Evolutionary conservation across 805 yeast genomes (phyloP).

Genomic region (Cyberlindnera misumaiensis): DNA sequence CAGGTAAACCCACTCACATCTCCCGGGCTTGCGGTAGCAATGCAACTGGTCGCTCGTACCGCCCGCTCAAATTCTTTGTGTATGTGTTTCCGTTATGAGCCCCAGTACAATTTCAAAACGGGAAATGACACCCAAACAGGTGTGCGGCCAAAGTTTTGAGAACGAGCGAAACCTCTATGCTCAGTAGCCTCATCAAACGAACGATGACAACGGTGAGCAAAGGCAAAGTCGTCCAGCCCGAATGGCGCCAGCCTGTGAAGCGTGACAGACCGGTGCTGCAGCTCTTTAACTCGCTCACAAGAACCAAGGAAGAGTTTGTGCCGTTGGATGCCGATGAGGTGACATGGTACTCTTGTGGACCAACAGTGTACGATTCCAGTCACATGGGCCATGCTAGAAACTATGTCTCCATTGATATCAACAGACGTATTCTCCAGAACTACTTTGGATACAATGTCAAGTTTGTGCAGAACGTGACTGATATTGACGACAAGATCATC

Average conservation of each 20-base stretch:
- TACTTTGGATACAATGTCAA: constrained; percentile 85
- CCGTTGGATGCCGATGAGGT: constrained; percentile 61
- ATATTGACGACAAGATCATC: constrained; percentile 95
- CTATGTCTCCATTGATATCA: constrained; percentile 90
- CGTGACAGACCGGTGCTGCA: constrained; percentile 40
- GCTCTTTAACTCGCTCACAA: constrained; percentile 77
- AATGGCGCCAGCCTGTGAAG: constrained; percentile 38
- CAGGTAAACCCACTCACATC: background rate
- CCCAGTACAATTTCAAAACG: no score
- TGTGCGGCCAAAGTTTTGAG: no score
- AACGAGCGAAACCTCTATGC: constrained; percentile 3
- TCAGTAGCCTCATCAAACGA: constrained; percentile 6
- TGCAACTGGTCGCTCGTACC: no score
- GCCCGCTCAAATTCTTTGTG: no score
- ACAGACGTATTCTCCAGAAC: constrained; percentile 81
- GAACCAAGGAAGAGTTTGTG: constrained; percentile 71
- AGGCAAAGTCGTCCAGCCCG: constrained; percentile 39
- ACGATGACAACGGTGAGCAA: constrained; percentile 22
- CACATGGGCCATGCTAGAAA: constrained; percentile 99
- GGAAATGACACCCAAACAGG: no score
- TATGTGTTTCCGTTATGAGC: no score
- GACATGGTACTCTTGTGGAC: constrained; percentile 97
- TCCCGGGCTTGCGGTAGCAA: background rate
- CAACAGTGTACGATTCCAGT: constrained; percentile 91
- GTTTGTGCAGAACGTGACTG: constrained; percentile 97